Evolutionary conservation across 2,329 filamentous ascomycete species (phyloP).

Genomic region (Fusarium nurragi): DNA sequence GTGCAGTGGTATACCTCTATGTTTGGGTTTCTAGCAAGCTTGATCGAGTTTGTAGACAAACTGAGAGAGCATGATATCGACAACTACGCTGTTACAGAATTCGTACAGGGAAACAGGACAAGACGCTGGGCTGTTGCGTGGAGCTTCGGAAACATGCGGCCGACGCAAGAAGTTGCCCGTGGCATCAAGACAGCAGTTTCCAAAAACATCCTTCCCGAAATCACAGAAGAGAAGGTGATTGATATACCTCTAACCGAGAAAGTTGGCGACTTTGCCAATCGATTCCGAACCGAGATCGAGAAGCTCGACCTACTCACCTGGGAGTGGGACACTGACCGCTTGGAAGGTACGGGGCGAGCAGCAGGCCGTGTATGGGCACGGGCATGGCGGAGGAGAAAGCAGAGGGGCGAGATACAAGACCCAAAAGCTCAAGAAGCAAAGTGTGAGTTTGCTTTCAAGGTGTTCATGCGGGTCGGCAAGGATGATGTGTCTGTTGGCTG

Average conservation of each 20-base stretch:
- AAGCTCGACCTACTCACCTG: constrained; percentile 69
- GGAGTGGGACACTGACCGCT: constrained; percentile 65
- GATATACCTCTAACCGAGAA: constrained; percentile 58
- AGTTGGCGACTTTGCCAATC: constrained; percentile 49
- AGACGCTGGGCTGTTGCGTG: constrained; percentile 88
- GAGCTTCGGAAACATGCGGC: constrained; percentile 78
- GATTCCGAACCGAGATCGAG: constrained; percentile 58
- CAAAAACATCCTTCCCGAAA: constrained; percentile 56
- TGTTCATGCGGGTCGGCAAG: constrained; percentile 57
- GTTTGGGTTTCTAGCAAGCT: constrained; percentile 81
- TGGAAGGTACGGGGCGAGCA: constrained; percentile 70
- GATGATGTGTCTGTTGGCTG: constrained; percentile 59
- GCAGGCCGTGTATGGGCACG: constrained; percentile 82
- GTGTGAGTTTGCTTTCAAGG: constrained; percentile 66
- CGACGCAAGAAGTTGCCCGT: constrained; percentile 59
- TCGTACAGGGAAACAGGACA: constrained; percentile 81
- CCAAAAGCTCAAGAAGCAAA: constrained; percentile 39
- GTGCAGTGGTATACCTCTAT: constrained; percentile 92
- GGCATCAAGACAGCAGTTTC: constrained; percentile 53
- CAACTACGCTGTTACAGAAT: constrained; percentile 85
- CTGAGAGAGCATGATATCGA: constrained; percentile 65
- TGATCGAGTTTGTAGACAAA: constrained; percentile 69
- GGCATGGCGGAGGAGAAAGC: constrained; percentile 71
- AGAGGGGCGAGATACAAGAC: constrained; percentile 50
- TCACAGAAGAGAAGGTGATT: constrained; percentile 53